A percentile compares a stretch with the other conserved stretches of the same genome.
Conservation (phyloP, 1,284 basidiomycete species). For the Apiotrichum brassicae region DNA sequence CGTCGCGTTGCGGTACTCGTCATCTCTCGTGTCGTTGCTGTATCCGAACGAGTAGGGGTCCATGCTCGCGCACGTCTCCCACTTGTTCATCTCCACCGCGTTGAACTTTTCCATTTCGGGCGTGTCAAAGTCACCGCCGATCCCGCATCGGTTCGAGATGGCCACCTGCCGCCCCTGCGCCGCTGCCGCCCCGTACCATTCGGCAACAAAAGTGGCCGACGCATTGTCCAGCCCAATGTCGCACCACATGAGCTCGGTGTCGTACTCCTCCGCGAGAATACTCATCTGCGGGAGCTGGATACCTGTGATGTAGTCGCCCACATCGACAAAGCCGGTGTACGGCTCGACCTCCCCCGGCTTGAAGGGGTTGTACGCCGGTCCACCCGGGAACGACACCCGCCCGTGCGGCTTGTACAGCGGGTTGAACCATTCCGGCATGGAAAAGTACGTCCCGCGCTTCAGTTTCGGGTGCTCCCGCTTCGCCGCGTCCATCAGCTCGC, state of each 20-base stretch:
- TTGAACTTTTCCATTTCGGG: conserved; percentile 56
- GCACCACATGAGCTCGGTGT: conserved; percentile 55
- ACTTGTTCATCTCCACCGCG: conserved; percentile 51
- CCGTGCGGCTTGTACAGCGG: conserved; percentile 55
- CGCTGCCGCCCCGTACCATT: conserved; percentile 54
- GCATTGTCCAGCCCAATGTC: conserved; percentile 57
- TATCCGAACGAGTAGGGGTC: conserved; percentile 24
- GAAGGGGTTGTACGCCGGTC: conserved; percentile 54
- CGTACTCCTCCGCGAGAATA: conserved; percentile 52
- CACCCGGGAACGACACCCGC: conserved; percentile 51
- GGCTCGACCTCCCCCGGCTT: conserved; percentile 54
- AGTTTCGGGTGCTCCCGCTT: conserved; percentile 30
- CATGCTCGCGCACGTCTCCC: conserved; percentile 52
- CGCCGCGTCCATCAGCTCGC: conserved; percentile 54
- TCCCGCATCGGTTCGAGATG: conserved; percentile 53
- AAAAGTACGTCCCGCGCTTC: conserved; percentile 22
- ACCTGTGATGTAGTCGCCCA: conserved; percentile 54
- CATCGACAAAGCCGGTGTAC: conserved; percentile 53
- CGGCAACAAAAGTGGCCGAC: conserved; percentile 51
- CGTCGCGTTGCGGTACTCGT: conserved; percentile 53
- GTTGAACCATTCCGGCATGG: conserved; percentile 55
- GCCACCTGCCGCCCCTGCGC: conserved; percentile 53
- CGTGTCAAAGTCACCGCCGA: conserved; percentile 52
- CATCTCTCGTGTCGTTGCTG: conserved; percentile 48
- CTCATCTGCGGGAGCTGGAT: conserved; percentile 57